These are phyloP conservation scores for Taiozyma onychis DNA, from an alignment of 1,139 yeast genomes.

Conservation along the genomic window DNA sequence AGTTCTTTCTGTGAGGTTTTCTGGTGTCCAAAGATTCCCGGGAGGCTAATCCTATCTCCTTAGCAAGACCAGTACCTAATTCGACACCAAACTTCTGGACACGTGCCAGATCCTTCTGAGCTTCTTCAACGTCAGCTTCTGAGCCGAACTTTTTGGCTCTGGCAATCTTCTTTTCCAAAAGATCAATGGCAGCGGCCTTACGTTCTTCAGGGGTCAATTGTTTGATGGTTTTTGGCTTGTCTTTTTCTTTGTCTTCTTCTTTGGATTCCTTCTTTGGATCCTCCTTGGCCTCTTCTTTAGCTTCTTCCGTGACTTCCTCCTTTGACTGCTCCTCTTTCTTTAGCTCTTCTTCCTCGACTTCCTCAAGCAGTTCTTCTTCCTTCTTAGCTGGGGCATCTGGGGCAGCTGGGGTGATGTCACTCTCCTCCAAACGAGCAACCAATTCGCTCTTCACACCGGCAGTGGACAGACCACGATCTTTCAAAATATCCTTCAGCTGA, in stretches of 20 bases:
- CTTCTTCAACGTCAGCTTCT: slow-evolving; percentile 38
- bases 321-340: slow-evolving; percentile 10
- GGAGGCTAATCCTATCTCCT: slow-evolving; percentile 50
- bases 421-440: slow-evolving; percentile 51
- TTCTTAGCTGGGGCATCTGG: not conserved
- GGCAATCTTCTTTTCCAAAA: slow-evolving; percentile 58
- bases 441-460: slow-evolving; percentile 86
- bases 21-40: slow-evolving; percentile 6
- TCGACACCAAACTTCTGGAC: slow-evolving; percentile 84
- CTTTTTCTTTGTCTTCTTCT: slow-evolving; percentile 10
- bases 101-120: slow-evolving; percentile 60
- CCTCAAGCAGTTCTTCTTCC: slow-evolving; percentile 9
- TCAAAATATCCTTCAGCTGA: slow-evolving; percentile 76
- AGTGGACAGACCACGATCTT: slow-evolving; percentile 58
- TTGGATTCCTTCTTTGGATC: slow-evolving; percentile 19
- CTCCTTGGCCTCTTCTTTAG: slow-evolving; percentile 4
- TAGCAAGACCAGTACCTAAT: slow-evolving; percentile 59
- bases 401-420: slow-evolving; percentile 19
- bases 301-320: slow-evolving; percentile 16
- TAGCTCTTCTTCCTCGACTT: slow-evolving; percentile 7
- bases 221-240: slow-evolving; percentile 10
- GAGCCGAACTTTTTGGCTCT: slow-evolving; percentile 79
- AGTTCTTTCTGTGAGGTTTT: not conserved
- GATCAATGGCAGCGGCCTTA: slow-evolving; percentile 61
- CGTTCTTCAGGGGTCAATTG: slow-evolving; percentile 61